phyloP scores from a whole-genome alignment of 495 filamentous ascomycete species.

The Elaphomyces granulatus region DNA sequence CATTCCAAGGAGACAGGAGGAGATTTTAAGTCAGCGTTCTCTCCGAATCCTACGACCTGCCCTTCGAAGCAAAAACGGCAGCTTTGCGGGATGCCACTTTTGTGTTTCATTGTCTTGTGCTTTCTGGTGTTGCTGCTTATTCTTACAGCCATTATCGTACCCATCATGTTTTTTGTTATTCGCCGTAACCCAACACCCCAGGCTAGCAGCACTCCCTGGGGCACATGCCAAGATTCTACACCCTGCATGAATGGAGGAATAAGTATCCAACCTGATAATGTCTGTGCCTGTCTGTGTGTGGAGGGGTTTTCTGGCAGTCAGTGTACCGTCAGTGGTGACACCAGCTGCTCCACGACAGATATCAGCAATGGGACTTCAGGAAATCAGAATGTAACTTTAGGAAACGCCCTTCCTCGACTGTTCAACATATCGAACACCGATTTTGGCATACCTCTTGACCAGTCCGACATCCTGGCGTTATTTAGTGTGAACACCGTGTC shows the following conservation, averaged over 20 bases:
- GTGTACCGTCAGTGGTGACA: conserved; percentile 46
- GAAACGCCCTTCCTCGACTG: conserved; percentile 59
- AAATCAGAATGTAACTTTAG: conserved; percentile 61
- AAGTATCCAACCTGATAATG: conserved; percentile 45
- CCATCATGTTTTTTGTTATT: conserved; percentile 67
- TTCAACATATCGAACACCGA: conserved; percentile 47
- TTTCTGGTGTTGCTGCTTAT: conserved; percentile 60
- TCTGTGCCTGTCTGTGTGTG: conserved; percentile 75
- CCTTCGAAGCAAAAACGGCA: conserved; percentile 17
- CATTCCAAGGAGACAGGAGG: no score
- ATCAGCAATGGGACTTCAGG: conserved; percentile 31
- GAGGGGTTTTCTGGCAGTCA: conserved; percentile 72
- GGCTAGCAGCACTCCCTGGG: conserved; percentile 11
- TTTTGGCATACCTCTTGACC: conserved; percentile 61
- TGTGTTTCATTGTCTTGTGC: conserved; percentile 58
- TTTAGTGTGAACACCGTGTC: conserved; percentile 61
- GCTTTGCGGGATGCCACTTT: conserved; percentile 71
- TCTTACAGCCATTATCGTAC: conserved; percentile 76
- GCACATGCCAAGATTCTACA: conserved; percentile 34
- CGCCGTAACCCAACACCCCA: conserved; percentile 26
- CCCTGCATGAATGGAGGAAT: conserved; percentile 72
- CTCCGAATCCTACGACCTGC: background rate
- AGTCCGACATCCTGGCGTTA: conserved; percentile 50
- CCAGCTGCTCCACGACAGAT: conserved; percentile 56
- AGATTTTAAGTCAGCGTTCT: no score